These are phyloP conservation scores for Tylopilus orsonianus DNA, from an alignment of 1,284 basidiomycete genomes.

Conservation along the genomic window DNA sequence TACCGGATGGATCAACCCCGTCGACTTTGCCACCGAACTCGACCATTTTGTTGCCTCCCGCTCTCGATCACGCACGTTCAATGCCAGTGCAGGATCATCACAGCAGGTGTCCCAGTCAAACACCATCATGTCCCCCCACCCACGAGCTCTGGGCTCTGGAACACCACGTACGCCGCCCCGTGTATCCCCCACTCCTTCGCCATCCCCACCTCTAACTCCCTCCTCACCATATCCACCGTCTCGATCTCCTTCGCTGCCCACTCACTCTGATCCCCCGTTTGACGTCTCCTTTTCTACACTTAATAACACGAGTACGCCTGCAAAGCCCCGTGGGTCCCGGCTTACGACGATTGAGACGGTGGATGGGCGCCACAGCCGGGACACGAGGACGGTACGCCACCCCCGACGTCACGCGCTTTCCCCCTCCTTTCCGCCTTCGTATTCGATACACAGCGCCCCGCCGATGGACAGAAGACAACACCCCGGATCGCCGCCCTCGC, in stretches of 20 bases:
- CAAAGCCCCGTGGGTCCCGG: slow-evolving; percentile 18
- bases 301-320: slow-evolving; percentile 31
- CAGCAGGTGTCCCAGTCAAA: not conserved
- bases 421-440: slow-evolving; percentile 22
- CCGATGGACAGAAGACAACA: not conserved
- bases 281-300: slow-evolving; percentile 27
- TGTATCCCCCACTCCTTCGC: not conserved
- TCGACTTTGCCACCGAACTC: slow-evolving; percentile 41
- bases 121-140: not conserved
- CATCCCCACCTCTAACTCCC: not conserved
- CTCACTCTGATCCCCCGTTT: slow-evolving; percentile 19
- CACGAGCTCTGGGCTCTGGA: not conserved
- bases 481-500: not conserved
- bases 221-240: slow-evolving; percentile 3
- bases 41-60: slow-evolving; percentile 18
- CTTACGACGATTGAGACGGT: not conserved
- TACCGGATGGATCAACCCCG: slow-evolving; percentile 51
- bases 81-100: not conserved
- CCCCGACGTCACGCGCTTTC: slow-evolving; percentile 3
- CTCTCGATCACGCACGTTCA: not conserved
- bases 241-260: slow-evolving; percentile 5
- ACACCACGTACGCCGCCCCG: not conserved
- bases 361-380: not conserved
- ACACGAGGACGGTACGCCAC: not conserved
- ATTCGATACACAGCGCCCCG: not conserved